Base-by-base conservation (phyloP, 2,329 filamentous ascomycete species). In the Phymatotrichopsis omnivora region DNA sequence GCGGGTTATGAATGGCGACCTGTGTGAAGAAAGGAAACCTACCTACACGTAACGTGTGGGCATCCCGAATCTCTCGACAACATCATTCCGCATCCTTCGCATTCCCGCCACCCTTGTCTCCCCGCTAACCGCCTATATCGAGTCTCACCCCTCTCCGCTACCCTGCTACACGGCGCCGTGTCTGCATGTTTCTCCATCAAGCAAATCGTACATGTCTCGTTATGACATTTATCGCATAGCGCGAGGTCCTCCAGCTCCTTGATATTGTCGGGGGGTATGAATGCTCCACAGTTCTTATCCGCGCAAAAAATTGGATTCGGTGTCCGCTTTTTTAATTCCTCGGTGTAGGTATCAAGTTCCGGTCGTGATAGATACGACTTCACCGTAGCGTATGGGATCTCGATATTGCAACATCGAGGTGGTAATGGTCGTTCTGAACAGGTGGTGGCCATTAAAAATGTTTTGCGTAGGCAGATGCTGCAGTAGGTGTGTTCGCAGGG, bases 41-140 rank as follows among this genome's bases (percentile, higher is more conserved):
- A 51, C 48, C 48, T 51, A 45, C 48, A 51, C 31, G 48, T 36
- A 35, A 51, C 48, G 29, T 51, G 48, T n/a, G 39, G 36, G 14
- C 48, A 51, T 14, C 48, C 48, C 16, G 45, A 39, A 44, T 51
- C 48, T 14, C 48, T 48, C 40, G 43, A 47, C 20, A 51, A 33
- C 48, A 49, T 51, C 48, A 51, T 51, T 20, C 48, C 48, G 27
- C 48, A 51, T 22, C 38, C 31, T 8, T 45, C 48, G n/a, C 48
- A 51, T n/a, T 40, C 40, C 31, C 25, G 47, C 48, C 48, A 51
- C 20, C 48, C 48, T 24, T 29, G 39, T 36, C 35, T 48, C 4
- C 48, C 45, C 2, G 45, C 39, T 23, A 51, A 23, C 16, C 48
- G 32, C 31, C 12, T 30, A 37, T 48, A 51, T 20, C 48, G 35